Conservation (phyloP, 257 asterid genomes). For the Gentiana macrophylla region DNA sequence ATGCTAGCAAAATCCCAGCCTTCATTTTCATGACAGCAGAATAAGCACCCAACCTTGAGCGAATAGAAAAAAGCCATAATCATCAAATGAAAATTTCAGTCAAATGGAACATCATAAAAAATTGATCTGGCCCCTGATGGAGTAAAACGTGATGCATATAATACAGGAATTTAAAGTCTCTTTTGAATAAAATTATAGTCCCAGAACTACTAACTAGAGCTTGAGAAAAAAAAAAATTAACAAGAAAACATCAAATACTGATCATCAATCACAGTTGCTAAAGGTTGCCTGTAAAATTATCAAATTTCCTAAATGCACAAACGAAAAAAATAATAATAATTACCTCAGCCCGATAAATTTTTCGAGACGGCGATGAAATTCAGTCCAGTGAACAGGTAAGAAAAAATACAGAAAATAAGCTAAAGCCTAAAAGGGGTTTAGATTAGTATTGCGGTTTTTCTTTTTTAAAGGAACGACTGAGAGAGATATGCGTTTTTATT, state of each 20-base stretch:
- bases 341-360: too few species aligned
- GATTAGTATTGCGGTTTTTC: too few species aligned
- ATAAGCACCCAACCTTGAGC: slow-evolving; percentile 14
- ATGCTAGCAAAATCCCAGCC: slow-evolving; percentile 20
- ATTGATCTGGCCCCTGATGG: not conserved
- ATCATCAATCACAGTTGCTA: too few species aligned
- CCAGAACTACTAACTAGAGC: not conserved
- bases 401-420: too few species aligned
- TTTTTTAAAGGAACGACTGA: too few species aligned
- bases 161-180: not conserved
- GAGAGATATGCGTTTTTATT: too few species aligned
- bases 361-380: too few species aligned
- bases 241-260: not conserved
- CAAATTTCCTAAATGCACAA: too few species aligned
- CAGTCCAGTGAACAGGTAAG: too few species aligned
- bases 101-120: not conserved
- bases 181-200: not conserved
- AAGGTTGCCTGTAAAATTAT: too few species aligned
- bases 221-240: not conserved
- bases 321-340: too few species aligned
- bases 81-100: not conserved
- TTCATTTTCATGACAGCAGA: slow-evolving; percentile 28
- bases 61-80: not conserved
- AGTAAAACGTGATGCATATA: not conserved
- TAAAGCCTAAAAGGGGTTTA: too few species aligned